A percentile compares a stretch with the other conserved stretches of the same genome.
Evolutionary conservation across 2,329 filamentous ascomycete genomes (phyloP).

Genomic region (Sporothrix mexicana): DNA sequence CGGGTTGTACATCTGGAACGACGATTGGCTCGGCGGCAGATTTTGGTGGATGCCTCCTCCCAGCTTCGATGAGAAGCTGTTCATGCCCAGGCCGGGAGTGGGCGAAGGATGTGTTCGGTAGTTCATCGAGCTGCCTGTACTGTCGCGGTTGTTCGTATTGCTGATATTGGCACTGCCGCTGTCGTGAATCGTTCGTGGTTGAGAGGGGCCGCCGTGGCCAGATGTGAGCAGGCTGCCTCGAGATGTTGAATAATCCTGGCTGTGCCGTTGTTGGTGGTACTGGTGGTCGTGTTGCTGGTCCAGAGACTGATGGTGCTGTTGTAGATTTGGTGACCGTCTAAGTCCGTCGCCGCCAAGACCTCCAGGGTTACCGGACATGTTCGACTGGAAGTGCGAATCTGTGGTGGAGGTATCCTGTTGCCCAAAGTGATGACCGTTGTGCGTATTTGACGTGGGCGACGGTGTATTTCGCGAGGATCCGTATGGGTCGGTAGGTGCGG

Average conservation of each 20-base stretch:
- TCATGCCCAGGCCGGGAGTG: conserved; percentile 23
- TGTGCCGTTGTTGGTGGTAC: conserved; percentile 20
- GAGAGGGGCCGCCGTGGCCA: background rate
- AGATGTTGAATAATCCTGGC: conserved; percentile 7
- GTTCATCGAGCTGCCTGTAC: conserved; percentile 13
- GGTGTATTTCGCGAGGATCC: conserved; percentile 29
- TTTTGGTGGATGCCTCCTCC: conserved; percentile 13
- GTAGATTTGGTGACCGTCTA: conserved; percentile 8
- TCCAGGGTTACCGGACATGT: conserved; percentile 28
- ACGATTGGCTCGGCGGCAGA: conserved; percentile 12
- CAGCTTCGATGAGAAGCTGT: conserved; percentile 27
- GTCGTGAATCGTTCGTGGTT: conserved; percentile 18
- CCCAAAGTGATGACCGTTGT: conserved; percentile 20
- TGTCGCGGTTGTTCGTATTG: conserved; percentile 10
- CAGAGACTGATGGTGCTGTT: background rate
- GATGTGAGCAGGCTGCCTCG: conserved; percentile 15
- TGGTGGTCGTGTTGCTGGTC: conserved; percentile 26
- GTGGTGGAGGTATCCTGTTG: conserved; percentile 11
- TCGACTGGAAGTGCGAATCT: conserved; percentile 14
- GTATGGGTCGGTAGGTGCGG: conserved; percentile 23
- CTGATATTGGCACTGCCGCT: background rate
- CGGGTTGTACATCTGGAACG: conserved; percentile 31
- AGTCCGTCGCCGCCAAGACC: conserved; percentile 19
- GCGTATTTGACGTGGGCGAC: conserved; percentile 29
- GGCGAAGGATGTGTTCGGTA: conserved; percentile 30